A percentile compares a stretch with the other conserved stretches of the same genome.
Conservation (phyloP, 2,329 filamentous ascomycete species). For the Aphanoascus verrucosus region DNA sequence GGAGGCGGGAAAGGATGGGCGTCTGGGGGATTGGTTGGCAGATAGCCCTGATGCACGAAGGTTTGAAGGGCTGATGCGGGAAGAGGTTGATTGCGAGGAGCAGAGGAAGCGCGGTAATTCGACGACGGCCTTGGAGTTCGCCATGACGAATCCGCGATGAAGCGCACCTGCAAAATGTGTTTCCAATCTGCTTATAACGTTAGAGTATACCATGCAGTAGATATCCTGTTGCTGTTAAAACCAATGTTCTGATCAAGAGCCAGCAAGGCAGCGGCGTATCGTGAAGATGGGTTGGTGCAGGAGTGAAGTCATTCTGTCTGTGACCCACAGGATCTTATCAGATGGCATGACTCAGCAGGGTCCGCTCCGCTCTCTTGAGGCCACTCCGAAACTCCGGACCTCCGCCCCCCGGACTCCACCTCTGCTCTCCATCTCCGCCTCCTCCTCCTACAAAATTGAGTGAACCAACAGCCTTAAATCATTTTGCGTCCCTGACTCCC, state of each 20-base stretch:
- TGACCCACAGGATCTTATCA: no score
- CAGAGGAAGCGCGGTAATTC: constrained; percentile 36
- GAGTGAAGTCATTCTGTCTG: no score
- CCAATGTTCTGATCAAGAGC: background rate
- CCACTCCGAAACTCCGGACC: no score
- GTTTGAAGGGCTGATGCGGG: constrained; percentile 4
- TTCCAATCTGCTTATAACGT: background rate
- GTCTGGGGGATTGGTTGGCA: background rate
- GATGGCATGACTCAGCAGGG: no score
- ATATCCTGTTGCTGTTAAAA: background rate
- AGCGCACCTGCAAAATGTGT: background rate
- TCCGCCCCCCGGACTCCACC: background rate
- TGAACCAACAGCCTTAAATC: no score
- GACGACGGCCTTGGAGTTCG: constrained; percentile 32
- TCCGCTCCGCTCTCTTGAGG: no score
- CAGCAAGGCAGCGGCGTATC: no score
- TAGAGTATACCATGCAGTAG: background rate
- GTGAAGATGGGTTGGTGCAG: no score
- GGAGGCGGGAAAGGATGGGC: constrained; percentile 2
- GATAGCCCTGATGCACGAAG: background rate
- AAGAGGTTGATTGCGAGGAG: constrained; percentile 6
- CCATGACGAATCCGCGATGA: constrained; percentile 23
- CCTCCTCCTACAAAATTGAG: background rate
- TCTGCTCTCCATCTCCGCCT: background rate
- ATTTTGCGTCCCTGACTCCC: no score